Conservation (phyloP, 2,329 filamentous ascomycete species). For the Podosphaera leucotricha region DNA sequence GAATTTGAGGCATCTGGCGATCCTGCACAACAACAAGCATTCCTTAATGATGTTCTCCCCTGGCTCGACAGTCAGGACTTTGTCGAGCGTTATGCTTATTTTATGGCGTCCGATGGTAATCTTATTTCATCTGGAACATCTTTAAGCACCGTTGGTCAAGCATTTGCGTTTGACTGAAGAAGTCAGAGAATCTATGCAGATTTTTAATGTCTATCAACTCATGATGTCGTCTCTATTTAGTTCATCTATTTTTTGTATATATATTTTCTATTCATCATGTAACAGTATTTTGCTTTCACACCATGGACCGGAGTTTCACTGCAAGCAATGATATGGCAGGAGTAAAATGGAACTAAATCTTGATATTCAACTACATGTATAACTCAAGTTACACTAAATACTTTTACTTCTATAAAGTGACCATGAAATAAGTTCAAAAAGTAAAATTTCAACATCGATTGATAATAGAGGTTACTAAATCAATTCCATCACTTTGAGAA, state of each 20-base stretch:
- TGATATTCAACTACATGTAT: too few relatives aligned
- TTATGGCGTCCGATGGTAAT: slow-evolving; percentile 16
- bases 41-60: slow-evolving; percentile 20
- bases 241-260: background rate
- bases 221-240: background rate
- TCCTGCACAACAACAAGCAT: slow-evolving; percentile 15
- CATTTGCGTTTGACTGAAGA: slow-evolving; percentile 2
- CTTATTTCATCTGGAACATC: slow-evolving; percentile 3
- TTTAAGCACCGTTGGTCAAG: slow-evolving; percentile 3
- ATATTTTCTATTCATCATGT: background rate
- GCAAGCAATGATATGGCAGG: background rate
- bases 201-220: background rate
- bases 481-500: too few relatives aligned
- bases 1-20: slow-evolving; percentile 20
- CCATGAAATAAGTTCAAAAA: too few relatives aligned
- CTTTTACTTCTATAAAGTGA: too few relatives aligned
- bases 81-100: slow-evolving; percentile 21
- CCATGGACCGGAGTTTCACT: background rate
- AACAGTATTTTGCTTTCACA: background rate
- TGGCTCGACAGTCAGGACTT: slow-evolving; percentile 19
- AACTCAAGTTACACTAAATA: too few relatives aligned
- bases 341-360: background rate
- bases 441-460: too few relatives aligned
- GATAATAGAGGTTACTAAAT: too few relatives aligned
- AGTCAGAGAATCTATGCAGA: background rate